phyloP scores from a whole-genome alignment of 345 rosid genomes.

The Hirschfeldia incana region DNA sequence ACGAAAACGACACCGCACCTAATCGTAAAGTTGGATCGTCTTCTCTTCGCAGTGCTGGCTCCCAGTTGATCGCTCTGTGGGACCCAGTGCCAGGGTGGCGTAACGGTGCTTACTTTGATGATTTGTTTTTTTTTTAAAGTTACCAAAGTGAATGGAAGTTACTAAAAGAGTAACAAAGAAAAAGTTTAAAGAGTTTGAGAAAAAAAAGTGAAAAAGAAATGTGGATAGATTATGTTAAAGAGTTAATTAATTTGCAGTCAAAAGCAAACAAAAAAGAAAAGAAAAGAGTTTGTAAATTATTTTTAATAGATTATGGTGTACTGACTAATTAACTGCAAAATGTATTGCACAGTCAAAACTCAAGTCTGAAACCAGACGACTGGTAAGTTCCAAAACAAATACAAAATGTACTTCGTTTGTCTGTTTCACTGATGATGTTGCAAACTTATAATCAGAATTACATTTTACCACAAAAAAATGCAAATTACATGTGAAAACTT shows the following conservation, averaged over 20 bases:
- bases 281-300: background rate
- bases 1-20: constrained; percentile 34
- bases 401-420: too few species aligned
- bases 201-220: background rate
- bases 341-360: background rate
- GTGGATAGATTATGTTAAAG: constrained; percentile 1
- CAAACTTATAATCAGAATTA: background rate
- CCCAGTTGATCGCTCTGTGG: constrained; percentile 14
- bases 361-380: background rate
- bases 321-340: background rate
- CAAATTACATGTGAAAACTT: background rate
- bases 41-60: constrained; percentile 15
- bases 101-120: constrained; percentile 9
- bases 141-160: background rate
- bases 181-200: background rate
- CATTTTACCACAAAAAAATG: background rate
- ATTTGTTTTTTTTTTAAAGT: background rate
- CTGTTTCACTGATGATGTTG: too few species aligned
- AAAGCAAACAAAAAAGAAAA: background rate
- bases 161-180: background rate
- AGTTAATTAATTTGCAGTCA: background rate
- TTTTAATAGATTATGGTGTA: background rate
- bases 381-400: background rate
- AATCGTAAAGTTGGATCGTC: constrained; percentile 13
- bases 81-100: constrained; percentile 15